Conservation (phyloP, 2,329 filamentous ascomycete genomes). For the Alternaria hordeiaustralica region DNA sequence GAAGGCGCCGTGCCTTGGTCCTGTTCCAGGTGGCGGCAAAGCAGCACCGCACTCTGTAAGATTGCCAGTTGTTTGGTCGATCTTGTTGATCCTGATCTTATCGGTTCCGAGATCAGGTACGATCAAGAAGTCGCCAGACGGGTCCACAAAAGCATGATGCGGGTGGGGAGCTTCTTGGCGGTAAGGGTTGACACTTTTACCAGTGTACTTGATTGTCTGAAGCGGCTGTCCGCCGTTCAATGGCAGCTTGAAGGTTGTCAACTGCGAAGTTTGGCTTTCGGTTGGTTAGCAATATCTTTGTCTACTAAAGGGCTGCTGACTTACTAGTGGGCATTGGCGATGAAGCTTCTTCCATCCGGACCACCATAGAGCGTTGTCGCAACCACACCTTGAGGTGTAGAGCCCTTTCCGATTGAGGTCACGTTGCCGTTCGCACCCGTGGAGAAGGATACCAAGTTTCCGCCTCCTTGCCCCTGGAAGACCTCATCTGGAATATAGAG, state of each 20-base stretch:
- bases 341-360: slow-evolving; percentile 36
- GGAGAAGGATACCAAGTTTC: slow-evolving; percentile 32
- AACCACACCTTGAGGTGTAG: slow-evolving; percentile 33
- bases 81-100: slow-evolving; percentile 60
- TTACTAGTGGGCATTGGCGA: slow-evolving; percentile 42
- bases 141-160: slow-evolving; percentile 60
- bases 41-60: slow-evolving; percentile 56
- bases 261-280: slow-evolving; percentile 35
- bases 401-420: slow-evolving; percentile 27
- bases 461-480: slow-evolving; percentile 22
- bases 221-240: slow-evolving; percentile 35
- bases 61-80: slow-evolving; percentile 54
- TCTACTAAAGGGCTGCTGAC: not conserved
- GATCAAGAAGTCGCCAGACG: slow-evolving; percentile 58
- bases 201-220: slow-evolving; percentile 39
- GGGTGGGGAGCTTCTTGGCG: slow-evolving; percentile 65
- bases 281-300: not conserved
- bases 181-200: slow-evolving; percentile 52
- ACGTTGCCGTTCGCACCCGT: slow-evolving; percentile 36
- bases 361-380: slow-evolving; percentile 39
- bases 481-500: slow-evolving; percentile 40
- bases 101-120: slow-evolving; percentile 63
- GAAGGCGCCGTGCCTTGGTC: slow-evolving; percentile 62
- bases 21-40: slow-evolving; percentile 55
- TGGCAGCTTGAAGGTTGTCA: slow-evolving; percentile 47